Evolutionary conservation across 2,329 filamentous ascomycete species (phyloP), one percentile per base, ranked within the genome.

Genomic region (Exophiala calicioides): DNA sequence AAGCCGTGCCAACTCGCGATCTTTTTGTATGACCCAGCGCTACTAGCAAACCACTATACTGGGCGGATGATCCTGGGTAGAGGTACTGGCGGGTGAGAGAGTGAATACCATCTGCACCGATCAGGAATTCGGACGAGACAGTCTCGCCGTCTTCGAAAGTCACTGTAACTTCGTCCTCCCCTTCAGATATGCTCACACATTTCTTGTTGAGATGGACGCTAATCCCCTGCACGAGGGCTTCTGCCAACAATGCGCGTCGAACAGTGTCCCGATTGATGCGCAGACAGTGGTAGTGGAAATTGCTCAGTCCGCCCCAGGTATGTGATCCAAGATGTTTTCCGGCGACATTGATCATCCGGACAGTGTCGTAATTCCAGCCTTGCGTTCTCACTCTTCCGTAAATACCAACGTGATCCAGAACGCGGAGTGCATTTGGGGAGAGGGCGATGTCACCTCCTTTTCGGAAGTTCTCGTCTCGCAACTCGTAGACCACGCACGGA

Each of bases 381-480:
- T 70, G 64, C 0, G 63, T 50, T 4, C 64, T 61, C 38, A 81
- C 64, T 3, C 66, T 65, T 1, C 67, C 35, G 53, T 78, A 78
- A 1, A 80, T 64, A 0, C 68, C 72, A 0, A 81, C 60, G 0
- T 57, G 58, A 50, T 81, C 73, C 0, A 82, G 68, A 24, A 81
- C 66, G 3, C 69, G 68, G 1, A 82, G 68, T 0, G 77, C 76
- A 39, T 81, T 82, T 3, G 79, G 79, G 0, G 77, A 78, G 4
- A 82, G 70, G 71, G 79, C 78, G 18, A 82, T 66, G 1, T 75
- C 77, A 3, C 78, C 79, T 16, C 75, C 75, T 15, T 73, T 72
- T 44, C 74, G 67, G 1, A 71, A 66, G 1, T 70, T 65, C 0
- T 67, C 65, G 0, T 62, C 46, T 4, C 74, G 70, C n/a, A 68